phyloP scores from a whole-genome alignment of 176 grass and related monocot species.

The Poa annua region DNA sequence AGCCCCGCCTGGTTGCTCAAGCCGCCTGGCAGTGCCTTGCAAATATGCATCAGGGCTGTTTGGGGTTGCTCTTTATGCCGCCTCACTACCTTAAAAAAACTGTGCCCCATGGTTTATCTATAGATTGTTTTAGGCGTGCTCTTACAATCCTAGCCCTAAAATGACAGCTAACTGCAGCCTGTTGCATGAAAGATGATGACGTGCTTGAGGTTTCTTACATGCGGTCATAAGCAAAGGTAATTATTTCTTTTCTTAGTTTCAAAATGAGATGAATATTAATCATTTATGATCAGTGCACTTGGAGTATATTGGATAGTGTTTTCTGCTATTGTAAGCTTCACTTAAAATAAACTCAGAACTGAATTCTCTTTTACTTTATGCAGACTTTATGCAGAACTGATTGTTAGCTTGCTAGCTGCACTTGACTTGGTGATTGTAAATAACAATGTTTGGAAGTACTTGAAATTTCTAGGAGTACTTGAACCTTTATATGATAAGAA shows the following conservation, averaged over 20 bases:
- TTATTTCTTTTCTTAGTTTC: background rate
- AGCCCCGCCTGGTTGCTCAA: no score
- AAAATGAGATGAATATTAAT: no score
- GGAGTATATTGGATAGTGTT: background rate
- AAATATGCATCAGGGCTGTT: no score
- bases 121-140: background rate
- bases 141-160: background rate
- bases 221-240: slow-evolving; percentile 7
- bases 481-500: no score
- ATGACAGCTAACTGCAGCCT: slow-evolving; percentile 18
- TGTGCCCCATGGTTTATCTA: background rate
- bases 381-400: no score
- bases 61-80: no score
- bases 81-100: no score
- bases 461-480: no score
- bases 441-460: no score
- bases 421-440: no score
- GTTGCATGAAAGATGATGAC: background rate
- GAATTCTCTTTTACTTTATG: slow-evolving; percentile 28
- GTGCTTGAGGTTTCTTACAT: background rate
- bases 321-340: background rate
- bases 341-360: slow-evolving; percentile 7
- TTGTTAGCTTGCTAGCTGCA: no score
- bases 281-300: slow-evolving; percentile 3
- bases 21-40: no score